phyloP scores from a whole-genome alignment of 1,284 basidiomycete genomes.

The Ustilago cynodontis region DNA sequence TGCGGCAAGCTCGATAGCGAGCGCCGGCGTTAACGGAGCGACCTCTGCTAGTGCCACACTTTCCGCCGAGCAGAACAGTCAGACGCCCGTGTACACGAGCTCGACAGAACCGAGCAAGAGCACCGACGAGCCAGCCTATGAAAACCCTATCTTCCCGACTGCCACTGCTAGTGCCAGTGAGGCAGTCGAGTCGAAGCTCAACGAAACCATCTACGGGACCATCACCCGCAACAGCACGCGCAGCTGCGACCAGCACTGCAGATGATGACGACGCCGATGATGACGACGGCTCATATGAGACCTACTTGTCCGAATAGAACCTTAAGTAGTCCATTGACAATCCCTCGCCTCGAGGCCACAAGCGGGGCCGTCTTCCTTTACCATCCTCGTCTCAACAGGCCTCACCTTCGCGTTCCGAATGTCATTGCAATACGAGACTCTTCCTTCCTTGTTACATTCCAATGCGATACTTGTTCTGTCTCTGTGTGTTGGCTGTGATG shows the following conservation, averaged over 20 bases:
- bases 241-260: neutral
- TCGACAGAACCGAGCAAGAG: neutral
- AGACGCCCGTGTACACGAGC: neutral
- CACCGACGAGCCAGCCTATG: constrained; percentile 21
- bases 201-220: neutral
- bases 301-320: constrained; percentile 14
- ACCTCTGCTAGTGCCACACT: neutral
- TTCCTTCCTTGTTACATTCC: neutral
- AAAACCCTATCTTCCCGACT: constrained; percentile 16
- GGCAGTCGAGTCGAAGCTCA: constrained; percentile 1
- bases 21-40: neutral
- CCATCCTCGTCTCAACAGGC: neutral
- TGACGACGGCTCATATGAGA: constrained; percentile 6
- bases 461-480: neutral
- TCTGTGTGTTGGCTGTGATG: neutral
- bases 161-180: neutral
- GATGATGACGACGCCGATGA: neutral
- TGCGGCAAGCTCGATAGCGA: neutral
- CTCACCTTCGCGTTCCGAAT: neutral
- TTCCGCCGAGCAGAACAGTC: neutral
- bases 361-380: neutral
- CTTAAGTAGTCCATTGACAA: neutral
- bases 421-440: neutral
- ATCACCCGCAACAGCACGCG: neutral
- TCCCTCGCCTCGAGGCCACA: neutral